Evolutionary conservation across 116 monocot genomes (phyloP).

Genomic region (Papilionanthe hybrid): DNA sequence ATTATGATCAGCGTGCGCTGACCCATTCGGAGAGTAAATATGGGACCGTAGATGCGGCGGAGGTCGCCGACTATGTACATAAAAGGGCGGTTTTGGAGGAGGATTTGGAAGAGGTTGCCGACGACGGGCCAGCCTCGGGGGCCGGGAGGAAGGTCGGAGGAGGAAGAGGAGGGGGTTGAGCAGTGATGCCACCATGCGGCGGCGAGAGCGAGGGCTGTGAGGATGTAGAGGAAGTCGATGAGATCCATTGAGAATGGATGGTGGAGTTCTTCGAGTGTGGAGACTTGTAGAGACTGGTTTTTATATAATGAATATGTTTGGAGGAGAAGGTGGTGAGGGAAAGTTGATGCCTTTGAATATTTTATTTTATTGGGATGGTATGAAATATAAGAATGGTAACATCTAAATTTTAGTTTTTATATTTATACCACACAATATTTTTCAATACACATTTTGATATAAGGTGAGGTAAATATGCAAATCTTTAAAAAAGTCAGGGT

Average conservation of each 20-base stretch:
- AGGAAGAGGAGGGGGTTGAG: background rate
- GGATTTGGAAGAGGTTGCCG: conserved; percentile 79
- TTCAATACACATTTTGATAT: too few species aligned
- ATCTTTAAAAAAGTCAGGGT: too few species aligned
- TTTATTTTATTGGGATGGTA: too few species aligned
- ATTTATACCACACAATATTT: too few species aligned
- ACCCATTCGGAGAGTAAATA: conserved; percentile 81
- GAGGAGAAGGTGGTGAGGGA: too few species aligned
- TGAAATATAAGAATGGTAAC: too few species aligned
- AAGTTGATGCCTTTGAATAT: too few species aligned
- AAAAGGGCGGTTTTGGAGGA: conserved; percentile 62
- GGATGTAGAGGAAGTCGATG: conserved; percentile 34
- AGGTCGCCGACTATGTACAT: conserved; percentile 77
- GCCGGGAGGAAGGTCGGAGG: conserved; percentile 56
- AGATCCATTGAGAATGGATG: conserved; percentile 20
- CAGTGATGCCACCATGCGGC: conserved; percentile 41
- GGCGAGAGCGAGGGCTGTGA: conserved; percentile 12
- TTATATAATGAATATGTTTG: too few species aligned
- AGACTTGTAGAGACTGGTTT: background rate
- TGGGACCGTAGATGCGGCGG: conserved; percentile 62
- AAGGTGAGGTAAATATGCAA: too few species aligned
- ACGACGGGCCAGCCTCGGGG: conserved; percentile 81
- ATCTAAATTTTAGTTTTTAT: too few species aligned
- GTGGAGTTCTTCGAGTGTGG: background rate
- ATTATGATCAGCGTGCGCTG: conserved; percentile 67